Evolutionary conservation across 2,329 filamentous ascomycete genomes (phyloP), one percentile per base, ranked within the genome.

Genomic region (Ascochyta lentis): DNA sequence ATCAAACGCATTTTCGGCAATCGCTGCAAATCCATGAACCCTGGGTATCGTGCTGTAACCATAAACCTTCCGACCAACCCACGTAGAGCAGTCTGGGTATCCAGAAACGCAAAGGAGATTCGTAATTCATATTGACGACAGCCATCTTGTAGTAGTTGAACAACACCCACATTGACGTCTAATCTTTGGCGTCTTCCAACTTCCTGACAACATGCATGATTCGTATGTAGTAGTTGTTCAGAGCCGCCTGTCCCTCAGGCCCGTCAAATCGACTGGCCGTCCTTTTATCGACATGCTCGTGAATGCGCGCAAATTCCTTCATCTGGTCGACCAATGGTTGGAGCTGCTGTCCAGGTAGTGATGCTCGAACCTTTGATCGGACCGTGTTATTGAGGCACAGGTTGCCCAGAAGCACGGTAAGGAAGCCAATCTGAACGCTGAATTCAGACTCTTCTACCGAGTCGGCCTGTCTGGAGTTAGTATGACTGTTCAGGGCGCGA

Each of bases 401-500:
- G 63, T 92, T 95, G 16, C 92, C 91, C 2, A 98, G 81, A 6
- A 96, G 80, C 13, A 97, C 88, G 0, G 92, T 88, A 23, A 97
- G 81, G 72, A 96, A 97, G 15, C 92, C 93, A 72, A 94, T 87
- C 1, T 90, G 88, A 26, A 98, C 92, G 64, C 93, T 92, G 46
- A 89, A 83, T 56, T 90, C 87, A 24, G 88, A 88, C 70, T 93
- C 91, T 68, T 91, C 76, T 54, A 84, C 77, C 6, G 81, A 83
- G 59, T 81, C 74, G 51, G 81, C 83, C 81, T 84, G 50, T 6
- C 13, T 23, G 6, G 12, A 19, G 0, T 39, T 39, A 39, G 19
- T 8, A 9, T 39, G n/a, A 9, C 19, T 23, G n/a, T 22, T 22
- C 12, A 10, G 37, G 10, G 6, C 10, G 16, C 7, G 9, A 5